Conservation (phyloP, 1,139 yeast species). For the Saccharomycopsis crataegensis region DNA sequence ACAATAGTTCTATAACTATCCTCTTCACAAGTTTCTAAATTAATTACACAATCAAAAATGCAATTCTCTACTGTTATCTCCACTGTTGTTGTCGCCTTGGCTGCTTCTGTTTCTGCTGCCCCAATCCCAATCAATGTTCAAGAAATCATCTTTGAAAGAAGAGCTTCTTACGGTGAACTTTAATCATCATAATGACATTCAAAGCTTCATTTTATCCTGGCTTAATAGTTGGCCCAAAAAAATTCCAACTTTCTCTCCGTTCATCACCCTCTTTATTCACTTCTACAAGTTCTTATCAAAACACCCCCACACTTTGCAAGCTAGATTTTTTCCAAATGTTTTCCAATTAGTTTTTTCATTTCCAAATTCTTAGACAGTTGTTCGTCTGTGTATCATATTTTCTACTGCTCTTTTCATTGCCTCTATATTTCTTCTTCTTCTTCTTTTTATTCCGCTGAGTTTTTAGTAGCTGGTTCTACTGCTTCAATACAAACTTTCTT, state of each 20-base stretch:
- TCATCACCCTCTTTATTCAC: too few species aligned
- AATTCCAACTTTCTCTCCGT: too few species aligned
- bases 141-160: constrained; percentile 12
- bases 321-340: background rate
- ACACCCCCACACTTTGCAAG: too few species aligned
- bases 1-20: background rate
- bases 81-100: constrained; percentile 13
- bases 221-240: too few species aligned
- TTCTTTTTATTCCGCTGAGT: too few species aligned
- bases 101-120: constrained; percentile 16
- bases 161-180: constrained; percentile 6
- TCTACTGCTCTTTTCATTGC: too few species aligned
- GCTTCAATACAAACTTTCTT: background rate
- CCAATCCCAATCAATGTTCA: constrained; percentile 19
- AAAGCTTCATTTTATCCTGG: too few species aligned
- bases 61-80: constrained; percentile 14
- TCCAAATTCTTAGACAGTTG: too few species aligned
- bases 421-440: too few species aligned
- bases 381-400: too few species aligned
- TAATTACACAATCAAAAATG: constrained; percentile 7
- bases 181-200: background rate
- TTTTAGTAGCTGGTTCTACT: background rate
- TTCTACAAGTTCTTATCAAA: too few species aligned
- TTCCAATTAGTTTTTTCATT: background rate
- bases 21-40: background rate